Evolutionary conservation across 2,329 filamentous ascomycete genomes (phyloP).

Genomic region (Cercospora beticola): DNA sequence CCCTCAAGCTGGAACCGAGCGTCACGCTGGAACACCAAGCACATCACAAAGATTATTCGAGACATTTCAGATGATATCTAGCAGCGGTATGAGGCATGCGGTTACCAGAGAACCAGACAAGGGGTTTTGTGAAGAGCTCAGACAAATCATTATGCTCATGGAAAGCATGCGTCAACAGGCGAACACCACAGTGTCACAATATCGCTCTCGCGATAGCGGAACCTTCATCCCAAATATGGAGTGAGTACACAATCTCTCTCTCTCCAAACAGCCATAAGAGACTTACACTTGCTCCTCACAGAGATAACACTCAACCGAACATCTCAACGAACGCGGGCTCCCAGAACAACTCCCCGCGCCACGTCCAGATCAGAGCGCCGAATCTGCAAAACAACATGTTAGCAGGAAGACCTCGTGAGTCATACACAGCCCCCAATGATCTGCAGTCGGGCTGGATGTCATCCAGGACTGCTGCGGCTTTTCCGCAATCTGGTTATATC

Average conservation of each 20-base stretch:
- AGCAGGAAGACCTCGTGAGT: background rate
- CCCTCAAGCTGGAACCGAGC: background rate
- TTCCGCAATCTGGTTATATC: background rate
- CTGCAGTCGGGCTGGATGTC: background rate
- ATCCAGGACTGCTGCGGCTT: background rate
- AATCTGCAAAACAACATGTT: background rate
- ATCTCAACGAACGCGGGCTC: background rate
- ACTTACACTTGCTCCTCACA: background rate
- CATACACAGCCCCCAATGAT: background rate
- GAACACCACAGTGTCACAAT: background rate
- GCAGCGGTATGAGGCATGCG: background rate
- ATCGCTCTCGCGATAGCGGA: background rate
- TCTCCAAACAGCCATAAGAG: background rate
- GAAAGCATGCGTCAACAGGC: background rate
- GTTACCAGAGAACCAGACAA: background rate
- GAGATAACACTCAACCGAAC: background rate
- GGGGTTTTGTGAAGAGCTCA: background rate
- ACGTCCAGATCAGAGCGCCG: background rate
- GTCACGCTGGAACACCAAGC: background rate
- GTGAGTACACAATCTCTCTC: background rate
- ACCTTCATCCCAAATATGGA: background rate
- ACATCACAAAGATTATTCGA: background rate
- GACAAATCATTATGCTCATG: background rate
- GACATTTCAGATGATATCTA: background rate
- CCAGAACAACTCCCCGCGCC: background rate